Percentiles rank a stretch among this genome's conserved stretches.
These are phyloP conservation scores for Magnolia sinica DNA, from an alignment of 164 flowering plant species.

Conservation along the genomic window DNA sequence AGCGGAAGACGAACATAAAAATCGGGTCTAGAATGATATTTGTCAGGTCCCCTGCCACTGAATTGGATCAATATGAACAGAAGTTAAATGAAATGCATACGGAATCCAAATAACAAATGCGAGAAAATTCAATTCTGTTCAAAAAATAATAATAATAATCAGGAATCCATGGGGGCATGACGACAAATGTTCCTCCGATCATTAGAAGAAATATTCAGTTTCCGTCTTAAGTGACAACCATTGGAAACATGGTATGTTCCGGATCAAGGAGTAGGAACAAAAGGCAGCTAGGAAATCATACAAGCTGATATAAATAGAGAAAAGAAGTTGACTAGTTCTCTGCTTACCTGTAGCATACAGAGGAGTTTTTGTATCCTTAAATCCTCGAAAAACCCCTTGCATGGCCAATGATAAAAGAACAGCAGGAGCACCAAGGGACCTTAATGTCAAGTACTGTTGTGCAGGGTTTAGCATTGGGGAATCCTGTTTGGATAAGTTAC, in stretches of 20 bases:
- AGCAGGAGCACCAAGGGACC: conserved; percentile 66
- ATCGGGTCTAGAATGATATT: conserved; percentile 85
- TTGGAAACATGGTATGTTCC: not conserved
- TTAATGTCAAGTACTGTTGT: conserved; percentile 41
- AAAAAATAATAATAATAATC: not conserved
- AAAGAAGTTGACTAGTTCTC: not conserved
- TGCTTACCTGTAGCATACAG: conserved; percentile 52
- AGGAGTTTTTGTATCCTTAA: conserved; percentile 64
- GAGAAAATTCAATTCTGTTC: too few species aligned
- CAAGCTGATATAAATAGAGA: not conserved
- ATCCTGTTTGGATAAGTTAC: conserved; percentile 25
- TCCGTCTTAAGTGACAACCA: not conserved
- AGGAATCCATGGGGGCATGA: not conserved
- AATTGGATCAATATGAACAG: conserved; percentile 7
- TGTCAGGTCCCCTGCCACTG: conserved; percentile 71
- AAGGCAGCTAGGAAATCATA: not conserved
- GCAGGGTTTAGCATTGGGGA: conserved; percentile 60
- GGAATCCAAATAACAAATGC: not conserved
- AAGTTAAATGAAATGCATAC: conserved; percentile 1
- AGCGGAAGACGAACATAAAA: conserved; percentile 51
- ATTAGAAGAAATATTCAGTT: not conserved
- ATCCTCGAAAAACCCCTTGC: conserved; percentile 64
- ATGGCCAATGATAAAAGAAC: conserved; percentile 62
- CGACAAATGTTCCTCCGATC: not conserved
- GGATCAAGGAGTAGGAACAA: too few species aligned